Base-by-base conservation (phyloP, 495 filamentous ascomycete species). In the Jackrogersella multiformis region DNA sequence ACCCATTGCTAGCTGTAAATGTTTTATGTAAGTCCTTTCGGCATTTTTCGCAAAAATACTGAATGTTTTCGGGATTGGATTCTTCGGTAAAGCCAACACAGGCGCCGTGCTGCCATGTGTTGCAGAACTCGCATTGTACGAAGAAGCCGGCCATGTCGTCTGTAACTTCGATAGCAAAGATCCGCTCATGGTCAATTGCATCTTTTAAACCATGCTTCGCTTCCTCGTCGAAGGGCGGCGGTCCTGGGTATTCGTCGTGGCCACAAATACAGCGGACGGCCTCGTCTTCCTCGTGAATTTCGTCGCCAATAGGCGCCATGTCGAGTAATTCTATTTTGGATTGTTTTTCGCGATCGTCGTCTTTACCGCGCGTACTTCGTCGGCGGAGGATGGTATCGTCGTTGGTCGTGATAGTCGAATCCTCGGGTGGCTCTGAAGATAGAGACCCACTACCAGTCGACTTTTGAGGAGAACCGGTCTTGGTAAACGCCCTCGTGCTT, bases 101-200 rank as follows among this genome's bases (percentile, higher is more conserved):
- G 58, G 92, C 93, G 73, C 95, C 96, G 72, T 99, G 95, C 73
- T 99, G 95, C 95, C 95, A 99, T 56, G 97, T 95, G 76, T 97
- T 96, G 80, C 95, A 99, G 48, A 87, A 82, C 77, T 99, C 95
- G 86, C 95, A 99, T 81, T 98, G 95, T 63, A 99, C 94, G 76
- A 97, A 99, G 77, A 98, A 89, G 13, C 94, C 93, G 35, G 95
- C 94, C 48, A 91, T 82, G 45, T 97, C 94, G 70, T 98, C 94
- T 24, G 89, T 85, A 46, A 92, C 78, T 51, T 88, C 81, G 70
- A 93, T 90, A 54, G 87, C 81, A 64, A 88, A 86, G 63, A 88
- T 81, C 18, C 79, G 77, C 55, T 85, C 78, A 24, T 85, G 79
- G 59, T 85, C 83, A 57, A 76, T 79, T 62, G 77, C 70, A 51